Evolutionary conservation across 768 basidiomycete genomes (phyloP), one percentile per base, ranked within the genome.

Genomic region (Suillus alpinus): DNA sequence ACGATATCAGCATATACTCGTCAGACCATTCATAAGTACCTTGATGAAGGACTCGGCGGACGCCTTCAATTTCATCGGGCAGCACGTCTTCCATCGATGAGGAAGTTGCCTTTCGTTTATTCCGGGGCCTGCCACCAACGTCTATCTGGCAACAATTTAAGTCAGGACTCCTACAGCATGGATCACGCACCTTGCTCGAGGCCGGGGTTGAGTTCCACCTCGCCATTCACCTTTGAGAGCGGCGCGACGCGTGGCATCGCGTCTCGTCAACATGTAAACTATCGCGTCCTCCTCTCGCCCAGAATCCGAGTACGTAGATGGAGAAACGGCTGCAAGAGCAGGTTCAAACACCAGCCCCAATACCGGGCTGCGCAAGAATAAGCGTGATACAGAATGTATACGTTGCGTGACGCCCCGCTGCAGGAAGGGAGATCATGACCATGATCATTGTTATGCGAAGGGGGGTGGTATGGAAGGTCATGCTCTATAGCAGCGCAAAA

Each of bases 391-490:
- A 36, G 13, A 18, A 13, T 47, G 47, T n/a, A 10, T 57, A 2
- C 49, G 29, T 40, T 57, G 49, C 18, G 23, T 6, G 36, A 57
- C 34, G 6, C 20, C 13, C n/a, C 20, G 12, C 31, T 56, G 49
- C 12, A 5, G n/a, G n/a, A 39, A 18, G 39, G 41, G 41, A 23
- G 49, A 46, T 55, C 23, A 58, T 44, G 43, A 10, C 6, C 43
- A 49, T 23, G 23, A 40, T 32, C 23, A 58, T 31, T 56, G 57
- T 58, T 18, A 56, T 58, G 20, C 20, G 18, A 55, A 40, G 20
- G 57, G 57, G 20, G 23, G 49, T 5, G 23, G 20, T n/a, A 52
- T 57, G 56, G 23, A 23, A 31, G 56, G 56, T 58, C 26, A 55
- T n/a, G 26, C 51, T 49, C 26, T 26, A 23, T n/a, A 23, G 23